Base-by-base conservation (phyloP, 208 protist genomes). In the Angomonas deanei region DNA sequence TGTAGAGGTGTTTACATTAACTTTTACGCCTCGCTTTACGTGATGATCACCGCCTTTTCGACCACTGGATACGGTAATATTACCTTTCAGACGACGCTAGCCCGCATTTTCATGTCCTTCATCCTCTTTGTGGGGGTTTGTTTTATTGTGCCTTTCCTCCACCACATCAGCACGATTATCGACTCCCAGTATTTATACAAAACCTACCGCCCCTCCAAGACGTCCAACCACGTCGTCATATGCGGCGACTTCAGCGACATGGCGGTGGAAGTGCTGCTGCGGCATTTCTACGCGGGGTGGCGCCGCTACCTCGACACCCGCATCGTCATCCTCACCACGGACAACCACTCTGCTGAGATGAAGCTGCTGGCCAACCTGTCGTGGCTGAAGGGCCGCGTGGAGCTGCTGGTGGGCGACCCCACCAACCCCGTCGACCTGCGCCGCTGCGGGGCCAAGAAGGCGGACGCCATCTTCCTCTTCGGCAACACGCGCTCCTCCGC, bases 41-140 rank as follows among this genome's bases (percentile, higher is more conserved):
- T 77, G 58, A 90, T 86, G 72, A 71, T 93, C 13, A 73, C 77
- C 28, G 71, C 78, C 46, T 88, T 90, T 58, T 74, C 60, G 5
- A 93, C 86, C 24, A 89, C 90, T 66, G 86, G 86, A 24, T 93
- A 81, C 66, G 86, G 86, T 57, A 82, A 93, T 61, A 49, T 85
- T 17, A 66, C 62, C 30, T 68, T 81, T 11, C 34, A 36, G 10
- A 80, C 83, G 24, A 79, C 82, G 19, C 76, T 74, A 0, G 82
- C 74, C 13, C 82, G 86, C 27, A 53, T 93, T 27, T 77, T 93
- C 70, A 86, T 86, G 80, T 78, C 61, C 1, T 57, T 68, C 19
- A 90, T 90, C 68, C 65, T 78, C 52, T 64, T 93, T n/a, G 67
- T 93, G 28, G 86, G 78, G 31, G 66, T 93, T 19, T 79, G 80